phyloP scores from a whole-genome alignment of 2,329 filamentous ascomycete species.

The Proliferodiscus dingleyae region DNA sequence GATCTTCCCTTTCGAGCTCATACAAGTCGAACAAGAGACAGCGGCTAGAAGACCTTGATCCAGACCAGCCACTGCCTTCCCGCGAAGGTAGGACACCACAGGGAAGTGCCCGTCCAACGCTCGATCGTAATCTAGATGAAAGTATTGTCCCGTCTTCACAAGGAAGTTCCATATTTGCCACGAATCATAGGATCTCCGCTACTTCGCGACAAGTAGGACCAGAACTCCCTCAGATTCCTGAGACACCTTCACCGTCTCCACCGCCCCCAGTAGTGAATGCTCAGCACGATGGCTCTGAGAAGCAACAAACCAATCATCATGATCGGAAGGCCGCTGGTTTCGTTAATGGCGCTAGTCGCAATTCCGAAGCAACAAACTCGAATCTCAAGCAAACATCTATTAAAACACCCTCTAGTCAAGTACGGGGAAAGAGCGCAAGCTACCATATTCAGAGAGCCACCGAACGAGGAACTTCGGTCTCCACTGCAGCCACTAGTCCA shows the following conservation, averaged over 20 bases:
- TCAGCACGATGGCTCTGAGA: conserved; percentile 2
- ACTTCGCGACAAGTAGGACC: conserved; percentile 22
- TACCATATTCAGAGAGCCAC: conserved; percentile 24
- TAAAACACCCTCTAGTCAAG: conserved; percentile 8
- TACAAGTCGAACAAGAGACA: conserved; percentile 27
- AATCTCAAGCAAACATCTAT: conserved; percentile 11
- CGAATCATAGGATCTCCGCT: conserved; percentile 4
- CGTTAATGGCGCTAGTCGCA: conserved; percentile 1
- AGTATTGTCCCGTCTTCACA: conserved; percentile 26
- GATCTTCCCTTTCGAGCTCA: conserved; percentile 5
- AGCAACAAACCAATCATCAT: conserved; percentile 17
- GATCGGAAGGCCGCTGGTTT: conserved; percentile 13
- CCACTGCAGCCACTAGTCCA: conserved; percentile 27
- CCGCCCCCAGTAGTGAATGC: conserved; percentile 12
- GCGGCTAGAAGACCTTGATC: conserved; percentile 21
- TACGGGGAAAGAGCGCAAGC: conserved; percentile 21
- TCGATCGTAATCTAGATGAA: no score
- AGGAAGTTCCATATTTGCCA: conserved; percentile 14
- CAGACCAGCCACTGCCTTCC: conserved; percentile 29
- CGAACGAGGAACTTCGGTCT: conserved; percentile 24
- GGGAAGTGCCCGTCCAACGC: conserved; percentile 6
- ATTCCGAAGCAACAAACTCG: conserved; percentile 5
- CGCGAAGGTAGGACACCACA: conserved; percentile 15
- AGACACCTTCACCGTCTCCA: conserved; percentile 16
- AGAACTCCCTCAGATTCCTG: conserved; percentile 15